phyloP scores from a whole-genome alignment of 331 rosid species.

The Pyrus hybrid region DNA sequence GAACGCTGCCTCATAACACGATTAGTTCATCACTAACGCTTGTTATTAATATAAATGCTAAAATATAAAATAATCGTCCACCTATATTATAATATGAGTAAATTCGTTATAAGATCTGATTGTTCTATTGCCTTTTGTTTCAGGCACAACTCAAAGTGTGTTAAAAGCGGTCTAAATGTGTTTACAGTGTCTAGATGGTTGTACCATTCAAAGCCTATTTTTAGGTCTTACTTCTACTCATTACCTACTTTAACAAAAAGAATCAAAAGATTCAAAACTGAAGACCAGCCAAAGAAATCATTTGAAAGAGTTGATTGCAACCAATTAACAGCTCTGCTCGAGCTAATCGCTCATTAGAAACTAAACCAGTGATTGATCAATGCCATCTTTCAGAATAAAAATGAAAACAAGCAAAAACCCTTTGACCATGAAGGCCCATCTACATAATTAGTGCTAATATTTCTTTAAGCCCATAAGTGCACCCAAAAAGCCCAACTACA shows the following conservation, averaged over 20 bases:
- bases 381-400: background rate
- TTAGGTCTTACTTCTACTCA: slow-evolving; percentile 13
- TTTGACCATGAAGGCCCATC: background rate
- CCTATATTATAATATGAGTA: too few species aligned
- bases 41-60: background rate
- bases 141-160: background rate
- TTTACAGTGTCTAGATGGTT: accelerated
- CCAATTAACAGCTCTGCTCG: background rate
- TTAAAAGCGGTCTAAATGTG: background rate
- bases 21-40: background rate
- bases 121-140: too few species aligned
- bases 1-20: background rate
- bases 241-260: background rate
- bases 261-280: too few species aligned
- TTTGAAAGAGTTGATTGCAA: background rate
- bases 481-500: background rate
- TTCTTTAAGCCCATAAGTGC: background rate
- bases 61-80: too few species aligned
- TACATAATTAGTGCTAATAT: too few species aligned
- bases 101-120: background rate
- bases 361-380: background rate
- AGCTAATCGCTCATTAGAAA: background rate
- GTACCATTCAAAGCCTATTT: background rate
- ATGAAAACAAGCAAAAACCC: background rate
- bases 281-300: too few species aligned